A percentile compares a stretch with the other conserved stretches of the same genome.
Conservation (phyloP, 2,329 filamentous ascomycete species). For the Podosphaera fusca region DNA sequence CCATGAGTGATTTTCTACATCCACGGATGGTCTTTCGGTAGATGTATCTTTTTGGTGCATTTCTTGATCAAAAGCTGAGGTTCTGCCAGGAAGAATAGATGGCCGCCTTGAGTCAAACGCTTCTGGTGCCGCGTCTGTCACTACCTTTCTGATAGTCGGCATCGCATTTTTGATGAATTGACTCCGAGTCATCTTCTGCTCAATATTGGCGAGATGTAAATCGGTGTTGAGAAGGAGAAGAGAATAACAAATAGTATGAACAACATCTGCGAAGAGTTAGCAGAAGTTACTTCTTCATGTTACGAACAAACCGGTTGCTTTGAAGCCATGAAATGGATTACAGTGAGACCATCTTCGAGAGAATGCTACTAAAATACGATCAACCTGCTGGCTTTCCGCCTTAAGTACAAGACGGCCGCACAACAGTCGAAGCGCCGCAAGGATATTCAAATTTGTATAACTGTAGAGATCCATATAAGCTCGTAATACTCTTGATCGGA, state of each 20-base stretch:
- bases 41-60: constrained; percentile 5
- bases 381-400: constrained; percentile 89
- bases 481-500: constrained; percentile 32
- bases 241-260: constrained; percentile 93
- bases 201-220: constrained; percentile 82
- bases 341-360: constrained; percentile 81
- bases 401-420: constrained; percentile 65
- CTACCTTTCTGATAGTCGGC: constrained; percentile 59
- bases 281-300: neutral
- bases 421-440: constrained; percentile 54
- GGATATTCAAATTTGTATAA: constrained; percentile 59
- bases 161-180: constrained; percentile 96
- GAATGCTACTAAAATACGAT: constrained; percentile 77
- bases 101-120: constrained; percentile 31
- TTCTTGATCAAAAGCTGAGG: constrained; percentile 11
- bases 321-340: constrained; percentile 85
- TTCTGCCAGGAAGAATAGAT: constrained; percentile 25
- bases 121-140: constrained; percentile 47
- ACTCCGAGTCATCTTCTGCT: constrained; percentile 81
- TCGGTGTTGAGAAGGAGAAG: constrained; percentile 90
- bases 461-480: constrained; percentile 91
- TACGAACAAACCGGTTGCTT: constrained; percentile 43
- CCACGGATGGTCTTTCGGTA: constrained; percentile 14
- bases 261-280: constrained; percentile 40
- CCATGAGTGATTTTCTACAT: constrained; percentile 15